phyloP scores from a whole-genome alignment of 2,329 filamentous ascomycete species.

The Colletotrichum neosansevieriae region DNA sequence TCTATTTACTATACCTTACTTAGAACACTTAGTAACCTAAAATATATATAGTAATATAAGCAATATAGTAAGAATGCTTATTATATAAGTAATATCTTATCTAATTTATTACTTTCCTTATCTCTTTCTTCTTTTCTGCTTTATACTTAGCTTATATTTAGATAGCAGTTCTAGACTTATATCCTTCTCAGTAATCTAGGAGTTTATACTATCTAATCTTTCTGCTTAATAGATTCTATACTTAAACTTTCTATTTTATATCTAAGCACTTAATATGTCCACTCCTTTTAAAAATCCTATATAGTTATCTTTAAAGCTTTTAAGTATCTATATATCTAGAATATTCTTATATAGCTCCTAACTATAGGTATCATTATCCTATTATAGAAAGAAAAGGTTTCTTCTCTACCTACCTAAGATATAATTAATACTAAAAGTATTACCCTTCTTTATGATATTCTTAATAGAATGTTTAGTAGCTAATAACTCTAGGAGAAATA shows the following conservation, averaged over 20 bases:
- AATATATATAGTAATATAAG: not conserved
- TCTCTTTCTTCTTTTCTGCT: conserved; percentile 1
- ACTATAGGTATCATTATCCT: not conserved
- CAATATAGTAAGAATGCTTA: not conserved
- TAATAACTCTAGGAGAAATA: not conserved
- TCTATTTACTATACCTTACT: too few relatives aligned
- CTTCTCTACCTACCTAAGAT: not conserved
- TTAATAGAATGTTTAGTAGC: not conserved
- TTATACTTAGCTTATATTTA: not conserved
- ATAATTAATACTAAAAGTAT: not conserved
- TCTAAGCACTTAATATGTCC: not conserved
- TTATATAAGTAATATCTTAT: not conserved
- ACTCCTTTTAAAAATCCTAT: not conserved
- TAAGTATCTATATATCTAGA: not conserved
- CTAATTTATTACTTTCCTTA: not conserved
- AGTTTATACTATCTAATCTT: not conserved
- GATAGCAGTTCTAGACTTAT: not conserved
- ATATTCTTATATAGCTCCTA: not conserved
- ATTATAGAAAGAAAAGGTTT: not conserved
- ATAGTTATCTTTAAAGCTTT: not conserved
- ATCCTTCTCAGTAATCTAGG: not conserved
- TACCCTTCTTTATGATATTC: not conserved
- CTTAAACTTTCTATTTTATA: not conserved
- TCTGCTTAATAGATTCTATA: not conserved
- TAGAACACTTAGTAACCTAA: too few relatives aligned